Base-by-base conservation (phyloP, 192 early-diverging fungal species). In the Coemansia sp. region DNA sequence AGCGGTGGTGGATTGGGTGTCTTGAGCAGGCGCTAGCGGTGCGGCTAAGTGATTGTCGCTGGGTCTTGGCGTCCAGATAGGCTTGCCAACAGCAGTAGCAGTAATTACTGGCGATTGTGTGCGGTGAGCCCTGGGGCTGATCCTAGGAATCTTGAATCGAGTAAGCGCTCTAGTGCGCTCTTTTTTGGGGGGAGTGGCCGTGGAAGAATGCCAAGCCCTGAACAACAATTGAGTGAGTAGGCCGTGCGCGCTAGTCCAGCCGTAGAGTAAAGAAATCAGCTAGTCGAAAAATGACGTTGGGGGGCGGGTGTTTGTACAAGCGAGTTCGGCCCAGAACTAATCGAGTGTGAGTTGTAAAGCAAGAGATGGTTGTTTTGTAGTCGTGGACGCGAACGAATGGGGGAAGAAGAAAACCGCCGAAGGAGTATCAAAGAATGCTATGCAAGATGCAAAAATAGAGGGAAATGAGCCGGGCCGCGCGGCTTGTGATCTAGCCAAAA, bases 91-190 rank as follows among this genome's bases (percentile, higher is more conserved):
- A 25, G 36, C 35, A 55, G 48, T 23, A 37, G 56, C 31, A 56
- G 33, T 20, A 25, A 20, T 50, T 35, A n/a, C 16, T 35, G 31
- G 56, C n/a, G 56, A 35, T 28, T 16, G 50, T 58, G 59, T 23
- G 7, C 23, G 59, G 59, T 43, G 14, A 13, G 14, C 23, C 23
- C 23, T 31, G 38, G 59, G 28, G 38, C 38, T 41, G 39, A 61
- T 61, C 38, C 59, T 61, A 26, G 59, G 38, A 61, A 61, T 61
- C 39, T 61, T 61, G 50, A 33, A 16, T 12, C 16, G 26, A 21
- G 34, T 21, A 58, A 36, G 33, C 33, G 56, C 33, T 6, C 26
- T 18, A 26, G 28, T 14, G 6, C 25, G 25, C 50, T 31, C 14
- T 33, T 31, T 53, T 53, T 28, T 58, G 10, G 31, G 1, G 4